These are phyloP conservation scores for Alternaria triticimaculans DNA, from an alignment of 2,329 filamentous ascomycete genomes.

Conservation along the genomic window DNA sequence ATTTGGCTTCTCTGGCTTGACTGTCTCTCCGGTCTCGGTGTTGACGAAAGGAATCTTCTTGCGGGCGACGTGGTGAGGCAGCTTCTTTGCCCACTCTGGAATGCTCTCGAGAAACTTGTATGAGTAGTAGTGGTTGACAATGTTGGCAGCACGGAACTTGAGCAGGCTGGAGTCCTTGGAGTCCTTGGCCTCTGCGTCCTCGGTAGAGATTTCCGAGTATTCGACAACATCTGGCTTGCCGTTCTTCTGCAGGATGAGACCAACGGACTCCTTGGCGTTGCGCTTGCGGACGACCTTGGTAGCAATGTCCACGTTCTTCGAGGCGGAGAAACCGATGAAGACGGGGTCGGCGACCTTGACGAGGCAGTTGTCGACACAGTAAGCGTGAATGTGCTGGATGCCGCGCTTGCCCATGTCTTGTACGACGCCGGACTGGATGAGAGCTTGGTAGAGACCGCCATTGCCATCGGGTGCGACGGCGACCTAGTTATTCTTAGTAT, in stretches of 20 bases:
- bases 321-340: constrained; percentile 92
- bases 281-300: constrained; percentile 99
- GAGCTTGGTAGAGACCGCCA: constrained; percentile 92
- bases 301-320: constrained; percentile 89
- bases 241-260: constrained; percentile 92
- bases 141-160: constrained; percentile 97
- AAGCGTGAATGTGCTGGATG: constrained; percentile 93
- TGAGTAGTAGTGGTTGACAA: constrained; percentile 99
- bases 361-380: constrained; percentile 99
- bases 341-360: constrained; percentile 96
- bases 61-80: constrained; percentile 93
- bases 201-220: constrained; percentile 94
- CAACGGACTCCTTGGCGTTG: constrained; percentile 93
- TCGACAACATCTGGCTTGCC: constrained; percentile 97
- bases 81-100: constrained; percentile 80
- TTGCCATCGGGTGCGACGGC: constrained; percentile 97
- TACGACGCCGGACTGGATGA: constrained; percentile 80
- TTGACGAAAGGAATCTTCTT: constrained; percentile 97
- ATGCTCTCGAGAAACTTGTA: constrained; percentile 91
- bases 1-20: constrained; percentile 95
- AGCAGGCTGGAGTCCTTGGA: constrained; percentile 79
- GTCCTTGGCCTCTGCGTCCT: constrained; percentile 88
- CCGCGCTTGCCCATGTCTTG: constrained; percentile 88
- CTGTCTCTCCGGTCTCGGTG: constrained; percentile 73
- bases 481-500: constrained; percentile 57